Evolutionary conservation across 116 monocot species (phyloP), one percentile per base, ranked within the genome.

Genomic region (Papilionanthe hybrid): DNA sequence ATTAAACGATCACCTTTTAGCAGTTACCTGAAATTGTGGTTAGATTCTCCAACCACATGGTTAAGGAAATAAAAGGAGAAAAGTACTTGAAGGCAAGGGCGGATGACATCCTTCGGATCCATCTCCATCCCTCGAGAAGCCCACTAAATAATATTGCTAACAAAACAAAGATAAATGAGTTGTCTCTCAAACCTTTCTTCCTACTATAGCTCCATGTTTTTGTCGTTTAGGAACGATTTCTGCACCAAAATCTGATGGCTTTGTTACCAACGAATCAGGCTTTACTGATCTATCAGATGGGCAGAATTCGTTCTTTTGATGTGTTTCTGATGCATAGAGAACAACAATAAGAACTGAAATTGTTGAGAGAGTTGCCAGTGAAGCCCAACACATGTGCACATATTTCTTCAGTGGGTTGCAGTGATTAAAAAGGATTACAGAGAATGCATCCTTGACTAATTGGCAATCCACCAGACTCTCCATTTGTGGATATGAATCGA

Each of bases 361-460:
- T 19, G 87, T 79, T 3, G 90, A 83, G 0, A 92, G 81, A 74
- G 79, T 49, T 25, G 83, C 82, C 75, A 92, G 44, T 20, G 92
- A 71, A 7, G 85, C 87, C 92, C 96, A 96, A 30, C 87, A 76
- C 77, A 88, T 86, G 75, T 72, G 83, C 18, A 72, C 87, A 20
- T 87, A 81, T 23, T 79, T 92, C 65, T 85, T 84, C 65, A 93
- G 37, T 44, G 96, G 94, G 37, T 78, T 85, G 86, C 96, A 97
- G 25, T 92, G 83, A 6, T 80, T 60, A 10, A 42, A 9, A 63
- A 97, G 84, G 75, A 97, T 85, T 7, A 86, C 83, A 32, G 94
- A 89, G 86, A 97, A 97, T 19, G 87, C 91, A 60, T 94, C 91
- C 67, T 91, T 87, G 19, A 97, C 87, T 55, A 90, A 19, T 25